phyloP scores from a whole-genome alignment of 192 early-diverging fungal species.

The Backusella westeae region DNA sequence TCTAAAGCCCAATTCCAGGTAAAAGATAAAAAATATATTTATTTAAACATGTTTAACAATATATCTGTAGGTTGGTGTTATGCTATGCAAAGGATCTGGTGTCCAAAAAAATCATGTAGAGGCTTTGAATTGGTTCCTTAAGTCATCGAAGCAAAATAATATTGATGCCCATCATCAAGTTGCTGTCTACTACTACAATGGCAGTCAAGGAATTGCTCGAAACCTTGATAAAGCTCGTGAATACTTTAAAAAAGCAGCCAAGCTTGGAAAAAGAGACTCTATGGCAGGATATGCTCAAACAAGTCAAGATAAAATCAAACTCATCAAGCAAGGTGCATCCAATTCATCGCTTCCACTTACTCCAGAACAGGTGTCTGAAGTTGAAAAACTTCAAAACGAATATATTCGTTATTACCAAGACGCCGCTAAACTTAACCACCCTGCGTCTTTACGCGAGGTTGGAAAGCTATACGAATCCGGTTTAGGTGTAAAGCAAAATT shows the following conservation, averaged over 20 bases:
- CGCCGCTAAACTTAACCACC: conserved; percentile 33
- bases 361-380: conserved; percentile 12
- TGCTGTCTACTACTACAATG: conserved; percentile 34
- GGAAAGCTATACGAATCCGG: conserved; percentile 39
- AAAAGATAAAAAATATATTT: neutral
- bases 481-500: conserved; percentile 28
- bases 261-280: conserved; percentile 21
- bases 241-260: conserved; percentile 35
- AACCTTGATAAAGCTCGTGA: conserved; percentile 32
- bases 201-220: conserved; percentile 22
- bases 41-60: neutral
- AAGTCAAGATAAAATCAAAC: conserved; percentile 12
- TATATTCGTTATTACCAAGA: conserved; percentile 33
- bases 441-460: conserved; percentile 32
- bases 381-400: neutral
- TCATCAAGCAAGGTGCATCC: neutral
- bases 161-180: conserved; percentile 28
- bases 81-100: conserved; percentile 40
- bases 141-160: conserved; percentile 29
- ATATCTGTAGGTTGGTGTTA: conserved; percentile 30
- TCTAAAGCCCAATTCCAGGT: conserved; percentile 36
- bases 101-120: conserved; percentile 22
- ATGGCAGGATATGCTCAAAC: conserved; percentile 18
- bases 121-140: conserved; percentile 43
- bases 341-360: neutral